Evolutionary conservation across 805 yeast genomes (phyloP).

Genomic region (Maudiozyma barnettii): DNA sequence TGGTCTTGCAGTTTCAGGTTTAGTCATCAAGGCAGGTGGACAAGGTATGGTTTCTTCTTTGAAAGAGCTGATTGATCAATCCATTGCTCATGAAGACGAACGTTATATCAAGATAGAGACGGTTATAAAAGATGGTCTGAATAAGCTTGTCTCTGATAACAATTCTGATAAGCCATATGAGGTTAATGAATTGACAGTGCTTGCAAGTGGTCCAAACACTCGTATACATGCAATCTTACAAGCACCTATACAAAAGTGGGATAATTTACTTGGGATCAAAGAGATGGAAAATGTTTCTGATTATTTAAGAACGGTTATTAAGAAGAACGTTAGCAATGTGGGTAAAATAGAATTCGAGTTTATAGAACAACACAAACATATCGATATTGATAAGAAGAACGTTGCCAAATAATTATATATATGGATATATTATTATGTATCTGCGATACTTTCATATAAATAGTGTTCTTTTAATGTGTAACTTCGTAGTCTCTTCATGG

Average conservation of each 20-base stretch:
- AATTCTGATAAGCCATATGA: conserved; percentile 32
- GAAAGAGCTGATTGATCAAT: conserved; percentile 70
- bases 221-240: conserved; percentile 30
- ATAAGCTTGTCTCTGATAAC: conserved; percentile 33
- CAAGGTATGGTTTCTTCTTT: conserved; percentile 61
- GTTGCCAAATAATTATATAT: neutral
- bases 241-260: conserved; percentile 40
- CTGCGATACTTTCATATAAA: no score
- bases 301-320: conserved; percentile 29
- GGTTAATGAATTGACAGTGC: conserved; percentile 36
- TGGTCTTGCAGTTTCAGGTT: conserved; percentile 72
- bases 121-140: conserved; percentile 30
- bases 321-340: conserved; percentile 34
- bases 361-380: conserved; percentile 15
- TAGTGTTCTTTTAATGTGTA: no score
- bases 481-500: no score
- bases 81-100: conserved; percentile 43
- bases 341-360: conserved; percentile 36
- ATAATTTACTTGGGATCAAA: conserved; percentile 32
- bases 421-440: neutral
- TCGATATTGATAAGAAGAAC: neutral
- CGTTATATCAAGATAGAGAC: conserved; percentile 37
- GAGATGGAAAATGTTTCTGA: conserved; percentile 36
- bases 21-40: conserved; percentile 79
- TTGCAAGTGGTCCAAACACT: conserved; percentile 51